Evolutionary conservation across 257 asterid genomes (phyloP).

Genomic region (Leonotis leonurus): DNA sequence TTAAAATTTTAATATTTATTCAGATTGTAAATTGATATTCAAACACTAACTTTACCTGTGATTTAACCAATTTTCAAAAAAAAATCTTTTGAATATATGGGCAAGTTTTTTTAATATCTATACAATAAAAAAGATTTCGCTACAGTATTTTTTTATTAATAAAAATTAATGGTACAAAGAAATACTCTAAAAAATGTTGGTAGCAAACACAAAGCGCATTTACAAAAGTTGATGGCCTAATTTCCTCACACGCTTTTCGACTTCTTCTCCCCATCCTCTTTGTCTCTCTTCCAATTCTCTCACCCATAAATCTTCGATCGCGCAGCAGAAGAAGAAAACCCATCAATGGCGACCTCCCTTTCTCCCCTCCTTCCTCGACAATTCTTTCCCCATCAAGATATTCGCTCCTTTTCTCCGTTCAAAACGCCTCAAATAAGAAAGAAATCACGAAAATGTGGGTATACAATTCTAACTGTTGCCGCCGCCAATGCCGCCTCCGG

Average conservation of each 20-base stretch:
- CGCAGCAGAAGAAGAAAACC: not conserved
- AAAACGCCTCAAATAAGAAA: slow-evolving; percentile 12
- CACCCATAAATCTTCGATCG: not conserved
- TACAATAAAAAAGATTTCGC: no score
- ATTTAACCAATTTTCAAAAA: no score
- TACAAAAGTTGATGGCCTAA: slow-evolving; percentile 8
- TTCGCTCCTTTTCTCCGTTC: slow-evolving; percentile 22
- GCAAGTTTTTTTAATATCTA: no score
- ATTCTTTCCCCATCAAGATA: slow-evolving; percentile 4
- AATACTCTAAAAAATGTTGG: no score
- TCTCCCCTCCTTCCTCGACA: slow-evolving; percentile 18
- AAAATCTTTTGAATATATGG: no score
- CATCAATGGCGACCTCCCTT: slow-evolving; percentile 29
- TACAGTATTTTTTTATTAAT: no score
- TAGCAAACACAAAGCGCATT: slow-evolving; percentile 13
- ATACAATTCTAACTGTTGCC: slow-evolving; percentile 25
- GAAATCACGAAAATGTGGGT: slow-evolving; percentile 24
- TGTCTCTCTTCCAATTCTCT: not conserved
- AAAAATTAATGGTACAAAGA: no score
- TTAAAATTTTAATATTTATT: no score
- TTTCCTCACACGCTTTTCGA: no score
- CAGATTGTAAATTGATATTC: no score
- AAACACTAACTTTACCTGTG: no score
- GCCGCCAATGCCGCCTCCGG: slow-evolving; percentile 30
- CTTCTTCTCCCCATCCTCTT: not conserved